Conservation (phyloP, 805 yeast genomes). For the Metschnikowia cubensis region DNA sequence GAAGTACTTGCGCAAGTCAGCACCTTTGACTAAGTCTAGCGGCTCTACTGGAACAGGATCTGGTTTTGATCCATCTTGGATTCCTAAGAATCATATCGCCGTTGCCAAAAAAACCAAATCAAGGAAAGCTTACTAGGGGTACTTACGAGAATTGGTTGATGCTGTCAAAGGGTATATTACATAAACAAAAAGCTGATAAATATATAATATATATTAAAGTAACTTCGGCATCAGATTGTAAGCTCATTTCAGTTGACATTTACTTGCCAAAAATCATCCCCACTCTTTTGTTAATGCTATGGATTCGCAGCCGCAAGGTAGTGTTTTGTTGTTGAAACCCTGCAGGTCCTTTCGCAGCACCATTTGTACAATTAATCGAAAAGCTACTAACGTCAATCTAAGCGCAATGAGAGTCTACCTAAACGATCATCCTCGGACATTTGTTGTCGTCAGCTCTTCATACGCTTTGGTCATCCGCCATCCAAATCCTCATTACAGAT, state of each 20-base stretch:
- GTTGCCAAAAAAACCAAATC: constrained; percentile 11
- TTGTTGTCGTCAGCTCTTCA: constrained; percentile 58
- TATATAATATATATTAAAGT: not conserved
- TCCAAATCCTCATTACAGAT: constrained; percentile 30
- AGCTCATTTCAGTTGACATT: not conserved
- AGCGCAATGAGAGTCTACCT: constrained; percentile 55
- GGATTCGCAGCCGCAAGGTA: not conserved
- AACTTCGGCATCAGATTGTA: not conserved
- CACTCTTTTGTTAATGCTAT: not conserved
- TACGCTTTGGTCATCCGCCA: constrained; percentile 59
- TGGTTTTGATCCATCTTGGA: constrained; percentile 15
- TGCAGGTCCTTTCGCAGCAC: constrained; percentile 5
- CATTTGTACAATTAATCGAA: not conserved
- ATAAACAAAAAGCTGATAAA: not conserved
- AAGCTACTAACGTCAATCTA: not conserved
- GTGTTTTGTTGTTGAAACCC: not conserved
- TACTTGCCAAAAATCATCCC: not conserved
- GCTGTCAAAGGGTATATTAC: not conserved
- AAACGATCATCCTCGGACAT: constrained; percentile 62
- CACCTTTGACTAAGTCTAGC: constrained; percentile 24
- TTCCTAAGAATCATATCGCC: constrained; percentile 13
- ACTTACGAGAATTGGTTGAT: not conserved
- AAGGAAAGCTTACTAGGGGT: constrained; percentile 14
- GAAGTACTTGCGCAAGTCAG: constrained; percentile 39
- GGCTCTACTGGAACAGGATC: constrained; percentile 14